Conservation (phyloP, 208 protist genomes). For the Leptomonas seymouri region DNA sequence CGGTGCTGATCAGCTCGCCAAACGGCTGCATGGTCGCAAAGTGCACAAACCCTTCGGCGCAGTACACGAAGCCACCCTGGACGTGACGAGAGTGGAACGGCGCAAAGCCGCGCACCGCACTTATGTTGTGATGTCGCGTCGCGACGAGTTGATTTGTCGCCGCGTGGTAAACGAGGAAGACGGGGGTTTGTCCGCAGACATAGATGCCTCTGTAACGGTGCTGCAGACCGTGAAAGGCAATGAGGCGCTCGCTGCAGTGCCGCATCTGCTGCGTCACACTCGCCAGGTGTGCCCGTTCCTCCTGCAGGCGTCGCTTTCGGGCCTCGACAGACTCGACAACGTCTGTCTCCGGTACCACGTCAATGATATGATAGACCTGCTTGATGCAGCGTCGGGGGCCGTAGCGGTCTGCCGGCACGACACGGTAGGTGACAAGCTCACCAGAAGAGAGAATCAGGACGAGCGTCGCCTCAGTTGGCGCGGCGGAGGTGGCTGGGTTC, state of each 20-base stretch:
- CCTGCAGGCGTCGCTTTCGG: constrained; percentile 61
- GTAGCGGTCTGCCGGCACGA: constrained; percentile 41
- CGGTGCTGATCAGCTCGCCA: constrained; percentile 41
- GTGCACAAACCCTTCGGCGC: constrained; percentile 77
- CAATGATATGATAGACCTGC: constrained; percentile 73
- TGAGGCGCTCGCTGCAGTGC: constrained; percentile 66
- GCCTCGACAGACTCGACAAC: constrained; percentile 78
- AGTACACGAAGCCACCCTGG: constrained; percentile 75
- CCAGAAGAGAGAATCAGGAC: constrained; percentile 68
- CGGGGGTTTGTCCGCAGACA: constrained; percentile 84
- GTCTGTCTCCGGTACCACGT: constrained; percentile 68
- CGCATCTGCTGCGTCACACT: constrained; percentile 67
- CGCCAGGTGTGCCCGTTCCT: constrained; percentile 57
- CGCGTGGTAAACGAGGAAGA: constrained; percentile 76
- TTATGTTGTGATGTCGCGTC: constrained; percentile 60
- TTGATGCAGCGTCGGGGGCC: constrained; percentile 73
- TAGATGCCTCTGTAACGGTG: constrained; percentile 59
- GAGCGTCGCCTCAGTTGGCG: constrained; percentile 39
- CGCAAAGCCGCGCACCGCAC: constrained; percentile 75
- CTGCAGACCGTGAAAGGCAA: constrained; percentile 52
- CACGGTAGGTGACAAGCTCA: constrained; percentile 76
- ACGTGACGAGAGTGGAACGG: constrained; percentile 63
- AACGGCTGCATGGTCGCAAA: constrained; percentile 76
- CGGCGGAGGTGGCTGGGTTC: constrained; percentile 4
- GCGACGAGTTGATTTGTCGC: constrained; percentile 55